A percentile compares a stretch with the other conserved stretches of the same genome.
phyloP scores from a whole-genome alignment of 441 rosid species.

The Arabidopsis hybrid region DNA sequence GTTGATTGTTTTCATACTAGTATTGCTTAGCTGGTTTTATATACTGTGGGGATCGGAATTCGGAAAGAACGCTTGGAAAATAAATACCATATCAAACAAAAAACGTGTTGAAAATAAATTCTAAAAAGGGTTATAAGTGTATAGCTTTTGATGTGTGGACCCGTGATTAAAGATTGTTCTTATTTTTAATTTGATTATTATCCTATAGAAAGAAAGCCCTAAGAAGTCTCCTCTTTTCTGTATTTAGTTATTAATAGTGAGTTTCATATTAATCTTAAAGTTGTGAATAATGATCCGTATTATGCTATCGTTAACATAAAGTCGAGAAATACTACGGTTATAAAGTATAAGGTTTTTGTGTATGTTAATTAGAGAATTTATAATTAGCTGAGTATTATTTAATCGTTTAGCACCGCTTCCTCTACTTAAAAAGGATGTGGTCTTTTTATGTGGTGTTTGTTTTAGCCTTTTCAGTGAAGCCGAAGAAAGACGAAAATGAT shows the following conservation, averaged over 20 bases:
- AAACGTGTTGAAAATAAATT: constrained; percentile 38
- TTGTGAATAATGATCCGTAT: constrained; percentile 6
- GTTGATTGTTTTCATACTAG: constrained; percentile 17
- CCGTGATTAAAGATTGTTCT: constrained; percentile 20
- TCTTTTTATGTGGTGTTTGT: constrained; percentile 37
- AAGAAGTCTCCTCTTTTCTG: constrained; percentile 2
- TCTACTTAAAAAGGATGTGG: constrained; percentile 25
- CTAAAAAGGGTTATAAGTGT: constrained; percentile 29
- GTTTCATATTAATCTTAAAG: constrained; percentile 15
- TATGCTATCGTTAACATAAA: constrained; percentile 6
- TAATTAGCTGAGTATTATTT: constrained; percentile 3
- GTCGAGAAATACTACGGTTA: constrained; percentile 22
- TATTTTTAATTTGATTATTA: constrained; percentile 12
- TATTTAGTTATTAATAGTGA: constrained; percentile 12
- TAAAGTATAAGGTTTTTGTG: constrained; percentile 16
- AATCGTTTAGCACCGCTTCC: constrained; percentile 3
- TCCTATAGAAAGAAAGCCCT: constrained; percentile 25
- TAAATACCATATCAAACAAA: constrained; percentile 18
- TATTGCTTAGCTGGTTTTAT: constrained; percentile 17
- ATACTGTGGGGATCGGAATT: constrained; percentile 5
- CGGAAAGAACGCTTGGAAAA: constrained; percentile 14
- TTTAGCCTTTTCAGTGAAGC: constrained; percentile 30
- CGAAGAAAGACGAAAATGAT: not conserved
- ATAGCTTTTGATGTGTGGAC: constrained; percentile 36
- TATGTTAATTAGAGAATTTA: constrained; percentile 7